These are phyloP conservation scores for Heterobasidion irregulare DNA, from an alignment of 1,284 basidiomycete genomes.

Conservation along the genomic window DNA sequence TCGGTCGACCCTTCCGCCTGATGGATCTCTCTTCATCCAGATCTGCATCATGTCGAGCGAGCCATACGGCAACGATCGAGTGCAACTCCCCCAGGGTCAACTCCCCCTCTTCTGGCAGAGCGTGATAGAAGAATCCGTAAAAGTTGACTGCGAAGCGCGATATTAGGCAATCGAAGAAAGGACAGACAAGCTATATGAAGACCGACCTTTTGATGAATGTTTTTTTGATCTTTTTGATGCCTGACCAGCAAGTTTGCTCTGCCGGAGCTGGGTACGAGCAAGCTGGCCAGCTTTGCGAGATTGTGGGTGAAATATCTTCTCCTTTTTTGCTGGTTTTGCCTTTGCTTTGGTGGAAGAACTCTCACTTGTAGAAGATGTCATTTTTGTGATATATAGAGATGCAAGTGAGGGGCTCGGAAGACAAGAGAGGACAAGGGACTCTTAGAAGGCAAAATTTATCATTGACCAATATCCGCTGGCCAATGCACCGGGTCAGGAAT, in stretches of 20 bases:
- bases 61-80: conserved; percentile 65
- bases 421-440: not conserved
- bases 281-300: conserved; percentile 81
- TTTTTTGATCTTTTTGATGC: conserved; percentile 49
- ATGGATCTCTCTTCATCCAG: conserved; percentile 55
- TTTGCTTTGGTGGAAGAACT: conserved; percentile 16
- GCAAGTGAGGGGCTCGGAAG: not conserved
- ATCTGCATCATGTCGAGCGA: conserved; percentile 64
- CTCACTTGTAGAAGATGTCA: conserved; percentile 21
- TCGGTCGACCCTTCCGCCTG: conserved; percentile 73
- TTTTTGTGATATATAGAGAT: conserved; percentile 2
- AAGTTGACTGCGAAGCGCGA: conserved; percentile 45
- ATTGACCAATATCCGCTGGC: not conserved
- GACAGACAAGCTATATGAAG: not conserved
- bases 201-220: conserved; percentile 44
- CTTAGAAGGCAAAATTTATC: not conserved
- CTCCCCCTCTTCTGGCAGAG: conserved; percentile 52
- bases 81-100: conserved; percentile 67
- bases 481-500: not conserved
- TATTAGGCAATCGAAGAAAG: not conserved
- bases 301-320: conserved; percentile 73
- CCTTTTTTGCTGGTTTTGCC: conserved; percentile 37
- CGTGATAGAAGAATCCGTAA: conserved; percentile 74
- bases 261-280: conserved; percentile 62
- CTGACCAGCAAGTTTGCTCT: conserved; percentile 57